Evolutionary conservation across 805 yeast species (phyloP), one percentile per base, ranked within the genome.

Genomic region (Jamesozyma lodderae): DNA sequence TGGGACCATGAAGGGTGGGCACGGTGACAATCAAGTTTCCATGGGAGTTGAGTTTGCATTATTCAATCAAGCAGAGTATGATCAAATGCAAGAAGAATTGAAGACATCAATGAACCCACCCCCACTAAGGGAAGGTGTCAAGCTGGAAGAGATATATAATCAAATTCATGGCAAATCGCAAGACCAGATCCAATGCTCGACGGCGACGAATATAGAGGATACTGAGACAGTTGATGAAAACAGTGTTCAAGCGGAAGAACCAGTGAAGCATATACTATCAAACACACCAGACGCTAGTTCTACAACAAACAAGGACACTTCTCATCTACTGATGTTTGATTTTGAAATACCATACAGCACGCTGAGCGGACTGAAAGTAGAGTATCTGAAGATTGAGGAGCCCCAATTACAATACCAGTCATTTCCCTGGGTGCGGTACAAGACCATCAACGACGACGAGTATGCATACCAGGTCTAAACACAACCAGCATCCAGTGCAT

Each of bases 381-480:
- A 74, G 26, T 82, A 77, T 47, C 55, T 82, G 36, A 75, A 78
- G 44, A 79, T 82, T 13, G 73, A 72, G 18, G 94, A 82, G 49
- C 72, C 70, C 5, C 69, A 67, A 36, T 55, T 81, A 51, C 65
- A 71, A 37, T 78, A 78, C 47, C 75, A 82, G 5, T 72, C 83
- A 30, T 81, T 82, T 52, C 88, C 92, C 0, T 82, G 94, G 94
- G 80, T 82, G 1, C 66, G 81, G 38, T 80, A 81, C 50, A 60
- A 69, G 41, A 70, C 72, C 4, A 44, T 57, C 26, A 72, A 65
- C 46, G 67, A 62, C 39, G 61, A 57, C 10, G 67, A 59, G 27
- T 64, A 67, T 38, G 59, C 57, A 21, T 58, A 53, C 33, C 35
- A 48, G 24, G 26, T 38, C 8, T 34, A 37, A n/a, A n/a, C n/a